Conservation (phyloP, 116 monocot species). For the Trichopus zeylanicus region DNA sequence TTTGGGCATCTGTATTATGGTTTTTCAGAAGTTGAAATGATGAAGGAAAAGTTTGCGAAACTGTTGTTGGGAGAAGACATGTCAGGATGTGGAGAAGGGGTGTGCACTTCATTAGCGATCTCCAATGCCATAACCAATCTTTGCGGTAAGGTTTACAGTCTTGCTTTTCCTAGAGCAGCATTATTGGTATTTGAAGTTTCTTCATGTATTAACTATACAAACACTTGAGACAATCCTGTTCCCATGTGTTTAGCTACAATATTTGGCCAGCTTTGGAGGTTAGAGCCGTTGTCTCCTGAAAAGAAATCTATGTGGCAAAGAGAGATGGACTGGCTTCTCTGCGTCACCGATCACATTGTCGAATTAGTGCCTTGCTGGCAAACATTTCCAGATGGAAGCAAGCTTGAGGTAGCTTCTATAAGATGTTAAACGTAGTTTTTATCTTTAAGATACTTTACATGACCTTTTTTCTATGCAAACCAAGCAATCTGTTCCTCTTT, state of each 20-base stretch:
- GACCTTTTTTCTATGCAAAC: too few relatives aligned
- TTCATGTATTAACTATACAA: background rate
- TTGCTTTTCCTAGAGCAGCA: too few relatives aligned
- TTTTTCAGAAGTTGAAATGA: conserved; percentile 32
- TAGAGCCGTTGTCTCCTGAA: conserved; percentile 30
- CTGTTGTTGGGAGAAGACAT: conserved; percentile 60
- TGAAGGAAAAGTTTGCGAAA: conserved; percentile 52
- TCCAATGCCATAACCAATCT: conserved; percentile 66
- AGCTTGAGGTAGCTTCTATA: conserved; percentile 24
- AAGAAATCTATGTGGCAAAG: conserved; percentile 53
- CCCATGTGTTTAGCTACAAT: conserved; percentile 35
- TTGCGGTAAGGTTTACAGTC: conserved; percentile 34
- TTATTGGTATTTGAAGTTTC: background rate
- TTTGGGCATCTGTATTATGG: background rate
- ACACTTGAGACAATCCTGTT: background rate
- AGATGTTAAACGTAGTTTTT: background rate
- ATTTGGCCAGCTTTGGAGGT: conserved; percentile 43
- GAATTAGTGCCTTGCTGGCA: conserved; percentile 39
- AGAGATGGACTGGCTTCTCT: conserved; percentile 52
- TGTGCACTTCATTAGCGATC: conserved; percentile 41
- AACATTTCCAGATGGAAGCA: conserved; percentile 48
- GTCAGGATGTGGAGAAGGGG: conserved; percentile 54
- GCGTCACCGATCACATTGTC: conserved; percentile 45
- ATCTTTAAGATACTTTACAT: background rate
- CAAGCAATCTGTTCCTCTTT: too few relatives aligned